phyloP scores from a whole-genome alignment of 306 rosid species.

The Corylus americana region DNA sequence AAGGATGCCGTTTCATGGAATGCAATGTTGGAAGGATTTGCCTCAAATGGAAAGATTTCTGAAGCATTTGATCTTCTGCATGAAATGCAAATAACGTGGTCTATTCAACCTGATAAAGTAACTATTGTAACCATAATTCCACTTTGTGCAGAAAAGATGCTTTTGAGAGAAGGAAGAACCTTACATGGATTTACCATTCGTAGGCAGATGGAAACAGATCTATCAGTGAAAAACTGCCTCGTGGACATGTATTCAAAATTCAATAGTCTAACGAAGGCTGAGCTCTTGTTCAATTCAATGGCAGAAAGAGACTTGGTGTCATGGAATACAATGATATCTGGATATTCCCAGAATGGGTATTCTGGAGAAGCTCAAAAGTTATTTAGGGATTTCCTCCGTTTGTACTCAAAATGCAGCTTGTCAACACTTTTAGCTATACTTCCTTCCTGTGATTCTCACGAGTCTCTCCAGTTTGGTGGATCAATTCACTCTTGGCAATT shows the following conservation, averaged over 20 bases:
- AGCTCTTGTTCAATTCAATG: conserved; percentile 42
- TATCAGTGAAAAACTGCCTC: conserved; percentile 40
- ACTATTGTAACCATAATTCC: conserved; percentile 41
- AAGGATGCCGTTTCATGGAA: conserved; percentile 56
- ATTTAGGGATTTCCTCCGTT: conserved; percentile 40
- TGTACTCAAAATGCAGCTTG: conserved; percentile 32
- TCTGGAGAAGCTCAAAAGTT: conserved; percentile 43
- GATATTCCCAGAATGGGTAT: conserved; percentile 53
- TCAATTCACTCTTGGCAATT: conserved; percentile 62
- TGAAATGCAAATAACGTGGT: conserved; percentile 45
- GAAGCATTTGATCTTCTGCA: conserved; percentile 43
- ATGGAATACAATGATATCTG: conserved; percentile 66
- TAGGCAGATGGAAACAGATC: conserved; percentile 33
- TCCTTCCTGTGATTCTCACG: conserved; percentile 47
- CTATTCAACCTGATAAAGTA: conserved; percentile 43
- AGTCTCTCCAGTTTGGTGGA: conserved; percentile 45
- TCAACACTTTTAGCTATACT: conserved; percentile 48
- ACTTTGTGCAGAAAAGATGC: conserved; percentile 40
- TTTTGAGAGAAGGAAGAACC: conserved; percentile 48
- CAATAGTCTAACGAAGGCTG: conserved; percentile 38
- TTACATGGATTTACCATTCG: conserved; percentile 52
- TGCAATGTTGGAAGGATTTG: conserved; percentile 56
- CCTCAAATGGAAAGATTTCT: conserved; percentile 41
- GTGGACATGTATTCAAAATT: conserved; percentile 57
- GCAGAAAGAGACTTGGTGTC: conserved; percentile 50